phyloP scores from a whole-genome alignment of 2,329 filamentous ascomycete genomes.

The Boeremia lycopersici region DNA sequence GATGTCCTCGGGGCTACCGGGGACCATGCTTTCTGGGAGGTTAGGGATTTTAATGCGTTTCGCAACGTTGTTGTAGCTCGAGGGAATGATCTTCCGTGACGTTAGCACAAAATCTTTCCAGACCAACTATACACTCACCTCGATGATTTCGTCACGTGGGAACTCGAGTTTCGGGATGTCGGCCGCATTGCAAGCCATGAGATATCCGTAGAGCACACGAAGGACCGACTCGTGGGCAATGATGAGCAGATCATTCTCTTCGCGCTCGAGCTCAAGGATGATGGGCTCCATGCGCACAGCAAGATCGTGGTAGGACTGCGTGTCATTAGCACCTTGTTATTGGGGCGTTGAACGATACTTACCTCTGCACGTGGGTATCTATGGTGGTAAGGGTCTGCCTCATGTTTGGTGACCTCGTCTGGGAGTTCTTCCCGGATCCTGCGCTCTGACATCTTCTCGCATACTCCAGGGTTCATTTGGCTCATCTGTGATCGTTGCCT shows the following conservation, averaged over 20 bases:
- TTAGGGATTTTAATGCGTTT: constrained; percentile 85
- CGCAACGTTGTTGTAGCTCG: constrained; percentile 95
- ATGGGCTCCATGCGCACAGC: constrained; percentile 98
- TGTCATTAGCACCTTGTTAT: constrained; percentile 22
- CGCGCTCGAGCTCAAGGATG: constrained; percentile 93
- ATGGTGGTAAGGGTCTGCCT: constrained; percentile 94
- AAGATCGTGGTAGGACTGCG: constrained; percentile 92
- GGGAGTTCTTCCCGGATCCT: constrained; percentile 83
- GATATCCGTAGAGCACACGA: constrained; percentile 92
- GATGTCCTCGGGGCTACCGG: constrained; percentile 80
- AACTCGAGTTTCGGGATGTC: constrained; percentile 94
- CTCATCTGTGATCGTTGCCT: constrained; percentile 95
- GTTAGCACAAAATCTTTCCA: constrained; percentile 11
- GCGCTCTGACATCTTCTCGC: constrained; percentile 87
- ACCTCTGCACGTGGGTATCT: constrained; percentile 94
- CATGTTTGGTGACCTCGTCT: constrained; percentile 90
- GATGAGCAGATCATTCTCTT: constrained; percentile 96
- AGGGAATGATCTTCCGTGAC: constrained; percentile 76
- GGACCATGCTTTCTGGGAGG: constrained; percentile 69
- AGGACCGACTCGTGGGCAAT: constrained; percentile 98
- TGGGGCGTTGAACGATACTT: constrained; percentile 27
- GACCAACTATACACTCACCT: constrained; percentile 57
- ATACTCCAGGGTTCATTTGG: constrained; percentile 94
- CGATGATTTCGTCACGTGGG: constrained; percentile 95
- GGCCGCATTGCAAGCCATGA: constrained; percentile 97